These are phyloP conservation scores for Chytriomyces sp. DNA, from an alignment of 192 early-diverging fungal species.

Conservation along the genomic window DNA sequence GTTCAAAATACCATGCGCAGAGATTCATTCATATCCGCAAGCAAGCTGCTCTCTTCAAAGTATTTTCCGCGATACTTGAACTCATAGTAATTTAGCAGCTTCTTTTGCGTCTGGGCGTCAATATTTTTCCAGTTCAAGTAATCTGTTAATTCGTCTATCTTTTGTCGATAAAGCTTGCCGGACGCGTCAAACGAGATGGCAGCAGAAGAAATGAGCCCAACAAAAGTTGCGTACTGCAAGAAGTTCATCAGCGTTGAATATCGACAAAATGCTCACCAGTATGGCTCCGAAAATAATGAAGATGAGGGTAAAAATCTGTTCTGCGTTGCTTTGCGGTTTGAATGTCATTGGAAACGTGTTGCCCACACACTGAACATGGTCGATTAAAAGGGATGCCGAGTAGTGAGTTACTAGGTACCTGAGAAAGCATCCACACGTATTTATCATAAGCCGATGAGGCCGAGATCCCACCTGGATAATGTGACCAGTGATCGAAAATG, in stretches of 20 bases:
- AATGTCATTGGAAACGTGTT: slow-evolving; percentile 37
- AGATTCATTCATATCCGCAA: slow-evolving; percentile 36
- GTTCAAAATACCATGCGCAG: slow-evolving; percentile 19
- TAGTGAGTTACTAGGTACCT: not conserved
- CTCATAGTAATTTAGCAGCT: slow-evolving; percentile 32
- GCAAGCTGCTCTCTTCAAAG: slow-evolving; percentile 29
- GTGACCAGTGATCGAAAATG: slow-evolving; percentile 13
- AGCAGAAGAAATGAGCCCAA: slow-evolving; percentile 19
- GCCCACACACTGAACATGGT: slow-evolving; percentile 17
- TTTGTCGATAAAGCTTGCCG: slow-evolving; percentile 31
- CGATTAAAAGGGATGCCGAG: not conserved
- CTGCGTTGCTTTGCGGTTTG: slow-evolving; percentile 17
- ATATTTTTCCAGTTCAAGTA: slow-evolving; percentile 35
- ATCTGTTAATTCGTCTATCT: slow-evolving; percentile 39
- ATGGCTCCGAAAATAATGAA: slow-evolving; percentile 19
- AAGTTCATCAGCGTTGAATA: not conserved
- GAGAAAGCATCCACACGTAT: slow-evolving; percentile 20
- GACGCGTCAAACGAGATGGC: slow-evolving; percentile 18
- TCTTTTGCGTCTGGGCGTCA: slow-evolving; percentile 12
- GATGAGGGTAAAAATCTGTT: slow-evolving; percentile 11
- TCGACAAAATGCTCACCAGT: slow-evolving; percentile 9
- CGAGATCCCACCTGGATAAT: slow-evolving; percentile 7
- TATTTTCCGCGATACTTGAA: slow-evolving; percentile 40
- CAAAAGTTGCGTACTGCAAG: slow-evolving; percentile 17
- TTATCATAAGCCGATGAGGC: not conserved